These are phyloP conservation scores for Cladosporium austrohemisphaericum DNA, from an alignment of 2,329 filamentous ascomycete species.

Conservation along the genomic window DNA sequence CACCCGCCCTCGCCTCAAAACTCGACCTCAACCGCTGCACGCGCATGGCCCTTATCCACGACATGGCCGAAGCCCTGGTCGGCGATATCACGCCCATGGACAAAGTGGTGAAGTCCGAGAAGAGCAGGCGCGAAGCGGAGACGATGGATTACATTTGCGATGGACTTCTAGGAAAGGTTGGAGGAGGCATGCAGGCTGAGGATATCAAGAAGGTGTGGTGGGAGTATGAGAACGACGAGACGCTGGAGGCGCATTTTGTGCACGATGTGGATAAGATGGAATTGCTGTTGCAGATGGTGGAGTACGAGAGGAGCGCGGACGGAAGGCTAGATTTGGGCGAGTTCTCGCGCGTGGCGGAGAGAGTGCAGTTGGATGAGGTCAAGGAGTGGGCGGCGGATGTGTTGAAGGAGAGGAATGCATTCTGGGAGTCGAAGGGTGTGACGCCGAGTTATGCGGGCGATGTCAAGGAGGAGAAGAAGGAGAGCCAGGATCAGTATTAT, in stretches of 20 bases:
- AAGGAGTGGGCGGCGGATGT: slow-evolving; percentile 74
- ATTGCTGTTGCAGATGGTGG: slow-evolving; percentile 88
- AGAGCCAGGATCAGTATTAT: slow-evolving; percentile 36
- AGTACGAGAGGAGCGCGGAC: slow-evolving; percentile 76
- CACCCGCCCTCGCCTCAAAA: slow-evolving; percentile 64
- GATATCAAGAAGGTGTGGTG: slow-evolving; percentile 82
- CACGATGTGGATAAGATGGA: slow-evolving; percentile 98
- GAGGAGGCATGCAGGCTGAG: slow-evolving; percentile 64
- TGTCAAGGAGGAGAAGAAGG: slow-evolving; percentile 27
- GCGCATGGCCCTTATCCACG: slow-evolving; percentile 93
- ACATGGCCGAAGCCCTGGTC: slow-evolving; percentile 94
- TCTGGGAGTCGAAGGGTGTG: slow-evolving; percentile 56
- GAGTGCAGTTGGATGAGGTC: slow-evolving; percentile 72
- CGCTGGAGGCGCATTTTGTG: slow-evolving; percentile 80
- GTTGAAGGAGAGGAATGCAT: slow-evolving; percentile 67
- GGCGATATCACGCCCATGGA: slow-evolving; percentile 97
- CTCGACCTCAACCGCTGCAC: slow-evolving; percentile 81
- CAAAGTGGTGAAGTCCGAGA: slow-evolving; percentile 78
- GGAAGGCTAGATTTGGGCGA: slow-evolving; percentile 73
- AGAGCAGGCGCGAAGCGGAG: slow-evolving; percentile 76
- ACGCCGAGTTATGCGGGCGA: slow-evolving; percentile 24
- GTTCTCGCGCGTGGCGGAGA: slow-evolving; percentile 73
- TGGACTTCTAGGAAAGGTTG: slow-evolving; percentile 67
- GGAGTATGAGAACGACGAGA: slow-evolving; percentile 88
- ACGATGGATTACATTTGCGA: slow-evolving; percentile 90